Conservation (phyloP, 2,329 filamentous ascomycete genomes). For the Fusarium kyushuense region DNA sequence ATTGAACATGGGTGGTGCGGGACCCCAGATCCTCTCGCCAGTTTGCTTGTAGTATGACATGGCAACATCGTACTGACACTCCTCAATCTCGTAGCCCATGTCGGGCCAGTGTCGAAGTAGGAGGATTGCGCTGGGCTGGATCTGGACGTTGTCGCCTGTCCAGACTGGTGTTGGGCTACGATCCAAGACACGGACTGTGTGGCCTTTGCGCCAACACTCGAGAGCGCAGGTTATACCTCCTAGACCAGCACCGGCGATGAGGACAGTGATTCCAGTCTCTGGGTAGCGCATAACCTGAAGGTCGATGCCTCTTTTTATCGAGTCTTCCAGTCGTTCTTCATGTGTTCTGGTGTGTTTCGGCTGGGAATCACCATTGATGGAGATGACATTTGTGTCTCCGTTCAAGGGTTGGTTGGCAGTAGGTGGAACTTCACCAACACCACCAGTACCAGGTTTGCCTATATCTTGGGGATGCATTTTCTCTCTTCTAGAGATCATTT, state of each 20-base stretch:
- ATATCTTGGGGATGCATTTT: neutral
- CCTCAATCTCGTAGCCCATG: constrained; percentile 35
- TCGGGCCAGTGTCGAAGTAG: constrained; percentile 34
- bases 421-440: neutral
- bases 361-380: neutral
- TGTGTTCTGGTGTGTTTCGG: neutral
- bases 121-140: constrained; percentile 31
- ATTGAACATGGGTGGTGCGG: constrained; percentile 36
- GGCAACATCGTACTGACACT: constrained; percentile 34
- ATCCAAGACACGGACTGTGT: constrained; percentile 30
- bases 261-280: constrained; percentile 23
- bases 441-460: neutral
- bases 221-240: constrained; percentile 25
- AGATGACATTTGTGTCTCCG: neutral
- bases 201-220: constrained; percentile 37
- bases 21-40: constrained; percentile 31
- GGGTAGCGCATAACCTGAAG: constrained; percentile 32
- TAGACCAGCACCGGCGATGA: constrained; percentile 28
- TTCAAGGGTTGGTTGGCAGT: neutral
- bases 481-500: accelerated
- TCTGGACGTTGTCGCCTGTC: constrained; percentile 35
- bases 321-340: constrained; percentile 9
- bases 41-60: constrained; percentile 38
- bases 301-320: constrained; percentile 11
- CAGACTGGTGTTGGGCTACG: constrained; percentile 23